phyloP scores from a whole-genome alignment of 1,284 basidiomycete species.

The Cryptococcus sp. region DNA sequence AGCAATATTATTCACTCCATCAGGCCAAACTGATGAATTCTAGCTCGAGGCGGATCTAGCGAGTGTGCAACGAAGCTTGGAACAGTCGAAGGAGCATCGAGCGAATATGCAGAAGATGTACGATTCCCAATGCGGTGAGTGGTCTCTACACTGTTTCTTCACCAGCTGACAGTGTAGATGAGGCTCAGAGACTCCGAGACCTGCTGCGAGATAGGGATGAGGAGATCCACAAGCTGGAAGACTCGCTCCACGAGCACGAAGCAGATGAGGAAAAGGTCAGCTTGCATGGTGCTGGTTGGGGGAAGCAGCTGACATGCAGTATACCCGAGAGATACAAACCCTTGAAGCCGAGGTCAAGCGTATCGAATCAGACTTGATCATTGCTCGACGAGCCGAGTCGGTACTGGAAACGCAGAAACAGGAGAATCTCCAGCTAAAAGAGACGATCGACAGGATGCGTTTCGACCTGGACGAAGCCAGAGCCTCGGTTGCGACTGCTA shows the following conservation, averaged over 20 bases:
- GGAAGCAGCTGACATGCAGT: conserved; percentile 19
- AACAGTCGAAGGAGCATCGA: conserved; percentile 63
- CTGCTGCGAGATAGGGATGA: conserved; percentile 66
- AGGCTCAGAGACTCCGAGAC: conserved; percentile 70
- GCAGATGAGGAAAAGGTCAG: conserved; percentile 53
- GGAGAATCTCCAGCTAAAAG: conserved; percentile 81
- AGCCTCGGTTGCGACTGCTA: conserved; percentile 45
- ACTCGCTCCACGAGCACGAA: conserved; percentile 56
- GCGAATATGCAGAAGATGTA: conserved; percentile 74
- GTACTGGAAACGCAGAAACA: conserved; percentile 82
- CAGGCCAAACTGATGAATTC: not conserved
- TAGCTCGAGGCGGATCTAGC: conserved; percentile 68
- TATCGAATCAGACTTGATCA: conserved; percentile 61
- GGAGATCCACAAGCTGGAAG: conserved; percentile 60
- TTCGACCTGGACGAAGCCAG: conserved; percentile 87
- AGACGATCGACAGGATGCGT: conserved; percentile 84
- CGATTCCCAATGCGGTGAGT: conserved; percentile 71
- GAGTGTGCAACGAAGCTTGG: conserved; percentile 64
- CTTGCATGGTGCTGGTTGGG: not conserved
- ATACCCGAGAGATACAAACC: conserved; percentile 55
- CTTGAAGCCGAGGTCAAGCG: conserved; percentile 62
- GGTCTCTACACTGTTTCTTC: not conserved
- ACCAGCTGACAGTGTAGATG: conserved; percentile 48
- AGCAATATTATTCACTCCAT: conserved; percentile 6
- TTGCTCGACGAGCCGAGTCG: conserved; percentile 63